Conservation (phyloP, 768 basidiomycete genomes). For the Hortiboletus campestris region DNA sequence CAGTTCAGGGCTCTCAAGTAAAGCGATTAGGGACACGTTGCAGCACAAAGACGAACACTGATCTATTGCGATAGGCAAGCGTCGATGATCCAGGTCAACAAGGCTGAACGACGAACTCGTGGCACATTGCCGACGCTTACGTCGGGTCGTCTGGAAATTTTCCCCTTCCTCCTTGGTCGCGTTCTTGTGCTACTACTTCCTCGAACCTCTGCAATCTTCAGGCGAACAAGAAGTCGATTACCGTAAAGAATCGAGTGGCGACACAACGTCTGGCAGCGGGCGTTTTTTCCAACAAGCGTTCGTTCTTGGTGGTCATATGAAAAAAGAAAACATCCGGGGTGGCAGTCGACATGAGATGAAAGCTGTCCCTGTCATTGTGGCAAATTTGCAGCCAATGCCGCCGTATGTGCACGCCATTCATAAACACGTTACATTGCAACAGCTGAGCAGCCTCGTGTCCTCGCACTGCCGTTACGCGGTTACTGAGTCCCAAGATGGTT, state of each 20-base stretch:
- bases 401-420: conserved; percentile 11
- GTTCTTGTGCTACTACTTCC: too few relatives aligned
- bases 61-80: neutral
- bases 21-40: neutral
- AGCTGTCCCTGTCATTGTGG: conserved; percentile 1
- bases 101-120: neutral
- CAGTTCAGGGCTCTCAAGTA: neutral
- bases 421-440: conserved; percentile 16
- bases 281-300: neutral
- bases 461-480: conserved; percentile 17
- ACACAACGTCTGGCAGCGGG: neutral
- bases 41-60: neutral
- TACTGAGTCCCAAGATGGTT: conserved; percentile 20
- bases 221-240: neutral
- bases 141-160: neutral
- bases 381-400: conserved; percentile 13
- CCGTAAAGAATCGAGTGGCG: neutral
- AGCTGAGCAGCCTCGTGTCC: conserved; percentile 22
- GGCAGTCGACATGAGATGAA: conserved; percentile 20
- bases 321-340: neutral
- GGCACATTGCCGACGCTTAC: neutral
- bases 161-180: neutral
- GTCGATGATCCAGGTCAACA: neutral
- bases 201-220: neutral
- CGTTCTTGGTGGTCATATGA: neutral